Percentiles rank a stretch among this genome's conserved stretches.
phyloP scores from a whole-genome alignment of 768 basidiomycete species.

The Leccinum barrowsii region DNA sequence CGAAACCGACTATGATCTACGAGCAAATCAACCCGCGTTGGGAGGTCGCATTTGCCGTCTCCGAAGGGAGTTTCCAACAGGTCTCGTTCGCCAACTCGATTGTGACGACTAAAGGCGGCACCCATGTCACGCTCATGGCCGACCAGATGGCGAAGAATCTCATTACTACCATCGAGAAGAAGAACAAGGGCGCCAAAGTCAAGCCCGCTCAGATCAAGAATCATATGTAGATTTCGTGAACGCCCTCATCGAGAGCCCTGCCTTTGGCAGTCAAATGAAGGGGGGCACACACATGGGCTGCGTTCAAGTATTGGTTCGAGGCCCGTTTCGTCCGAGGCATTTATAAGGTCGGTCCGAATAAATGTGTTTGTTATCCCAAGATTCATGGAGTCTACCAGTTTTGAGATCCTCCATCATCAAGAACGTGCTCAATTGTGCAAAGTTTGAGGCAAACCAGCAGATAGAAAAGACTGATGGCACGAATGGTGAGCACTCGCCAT shows the following conservation, averaged over 20 bases:
- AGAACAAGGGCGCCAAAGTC: conserved; percentile 93
- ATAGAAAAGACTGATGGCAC: conserved; percentile 94
- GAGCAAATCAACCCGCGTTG: conserved; percentile 80
- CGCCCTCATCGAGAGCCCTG: conserved; percentile 92
- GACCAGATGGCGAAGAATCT: conserved; percentile 89
- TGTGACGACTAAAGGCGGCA: conserved; percentile 93
- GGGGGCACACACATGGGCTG: conserved; percentile 83
- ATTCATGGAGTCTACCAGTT: conserved; percentile 44
- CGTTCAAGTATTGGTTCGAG: conserved; percentile 88
- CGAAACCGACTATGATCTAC: conserved; percentile 71
- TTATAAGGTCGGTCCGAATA: conserved; percentile 67
- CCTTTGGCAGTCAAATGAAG: conserved; percentile 98
- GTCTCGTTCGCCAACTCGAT: conserved; percentile 99
- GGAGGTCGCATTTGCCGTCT: conserved; percentile 94
- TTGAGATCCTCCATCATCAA: conserved; percentile 87
- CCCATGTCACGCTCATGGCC: conserved; percentile 80
- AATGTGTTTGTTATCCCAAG: background rate
- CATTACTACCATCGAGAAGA: conserved; percentile 82
- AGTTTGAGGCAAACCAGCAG: conserved; percentile 93
- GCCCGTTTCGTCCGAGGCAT: conserved; percentile 81
- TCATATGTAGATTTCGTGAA: conserved; percentile 98
- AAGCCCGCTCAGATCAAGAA: conserved; percentile 93
- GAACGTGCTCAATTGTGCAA: conserved; percentile 92
- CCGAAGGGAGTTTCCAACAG: conserved; percentile 88
- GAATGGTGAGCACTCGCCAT: conserved; percentile 55